Evolutionary conservation across 108 stramenopile species (phyloP).

Genomic region (Schizochytrium sp.): DNA sequence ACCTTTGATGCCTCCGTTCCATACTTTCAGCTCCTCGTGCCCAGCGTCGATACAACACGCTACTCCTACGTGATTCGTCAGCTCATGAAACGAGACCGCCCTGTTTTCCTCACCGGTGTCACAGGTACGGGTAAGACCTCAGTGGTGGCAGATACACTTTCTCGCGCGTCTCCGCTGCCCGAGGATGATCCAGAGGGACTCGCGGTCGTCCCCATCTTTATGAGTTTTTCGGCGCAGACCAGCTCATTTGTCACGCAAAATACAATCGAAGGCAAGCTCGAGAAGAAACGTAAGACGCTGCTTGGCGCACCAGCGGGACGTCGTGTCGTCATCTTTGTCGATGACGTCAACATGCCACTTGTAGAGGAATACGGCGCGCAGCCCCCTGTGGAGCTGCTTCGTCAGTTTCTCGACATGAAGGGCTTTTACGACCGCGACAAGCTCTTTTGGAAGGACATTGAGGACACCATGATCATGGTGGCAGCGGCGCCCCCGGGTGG

Average conservation of each 20-base stretch:
- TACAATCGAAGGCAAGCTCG: constrained; percentile 55
- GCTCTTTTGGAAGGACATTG: constrained; percentile 62
- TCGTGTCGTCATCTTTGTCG: constrained; percentile 53
- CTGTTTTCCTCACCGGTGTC: constrained; percentile 58
- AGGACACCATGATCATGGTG: constrained; percentile 48
- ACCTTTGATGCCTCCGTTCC: constrained; percentile 29
- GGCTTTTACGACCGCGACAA: constrained; percentile 68
- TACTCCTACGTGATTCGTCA: constrained; percentile 44
- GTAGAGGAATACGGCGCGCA: constrained; percentile 60
- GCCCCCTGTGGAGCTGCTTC: constrained; percentile 56
- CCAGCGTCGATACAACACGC: constrained; percentile 50
- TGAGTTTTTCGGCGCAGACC: constrained; percentile 59
- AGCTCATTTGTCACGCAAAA: constrained; percentile 43
- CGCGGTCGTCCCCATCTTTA: constrained; percentile 36
- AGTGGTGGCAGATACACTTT: constrained; percentile 30
- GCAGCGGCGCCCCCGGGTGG: constrained; percentile 60
- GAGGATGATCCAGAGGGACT: constrained; percentile 36
- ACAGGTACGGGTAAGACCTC: constrained; percentile 61
- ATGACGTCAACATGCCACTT: constrained; percentile 64
- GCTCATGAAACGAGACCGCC: constrained; percentile 39
- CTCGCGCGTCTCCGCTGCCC: background rate
- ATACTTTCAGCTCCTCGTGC: constrained; percentile 55
- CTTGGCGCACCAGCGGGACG: constrained; percentile 49
- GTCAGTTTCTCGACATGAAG: constrained; percentile 61
- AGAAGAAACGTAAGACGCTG: constrained; percentile 58